Conservation (phyloP, 1,284 basidiomycete genomes). For the Ceratobasidium sp. region DNA sequence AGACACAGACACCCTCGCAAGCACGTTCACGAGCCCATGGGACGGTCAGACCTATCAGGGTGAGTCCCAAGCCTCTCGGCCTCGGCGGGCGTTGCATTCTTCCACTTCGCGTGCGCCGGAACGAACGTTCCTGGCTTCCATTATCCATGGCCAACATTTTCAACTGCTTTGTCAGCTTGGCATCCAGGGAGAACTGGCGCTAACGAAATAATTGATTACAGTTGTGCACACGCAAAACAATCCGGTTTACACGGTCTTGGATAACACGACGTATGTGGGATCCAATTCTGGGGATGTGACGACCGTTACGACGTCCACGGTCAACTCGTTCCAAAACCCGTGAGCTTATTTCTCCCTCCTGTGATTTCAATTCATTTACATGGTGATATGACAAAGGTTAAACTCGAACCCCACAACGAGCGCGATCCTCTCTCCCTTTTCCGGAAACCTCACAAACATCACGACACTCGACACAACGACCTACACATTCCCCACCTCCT, state of each 20-base stretch:
- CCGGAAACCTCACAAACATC: slow-evolving; percentile 30
- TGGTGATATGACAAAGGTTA: neutral
- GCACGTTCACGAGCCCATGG: slow-evolving; percentile 32
- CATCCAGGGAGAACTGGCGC: neutral
- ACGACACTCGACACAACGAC: slow-evolving; percentile 36
- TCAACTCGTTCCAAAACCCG: slow-evolving; percentile 22
- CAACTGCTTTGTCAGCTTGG: slow-evolving; percentile 16
- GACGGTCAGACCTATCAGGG: slow-evolving; percentile 33
- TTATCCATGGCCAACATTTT: neutral
- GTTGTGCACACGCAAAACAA: slow-evolving; percentile 41
- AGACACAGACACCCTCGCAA: slow-evolving; percentile 7
- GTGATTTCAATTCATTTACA: neutral
- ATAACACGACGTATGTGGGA: slow-evolving; percentile 30
- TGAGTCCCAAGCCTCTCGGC: neutral
- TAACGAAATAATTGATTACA: neutral
- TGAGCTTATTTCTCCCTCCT: neutral
- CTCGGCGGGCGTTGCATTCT: neutral
- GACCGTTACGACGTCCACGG: slow-evolving; percentile 13
- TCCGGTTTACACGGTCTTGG: slow-evolving; percentile 31
- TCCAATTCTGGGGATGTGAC: slow-evolving; percentile 17
- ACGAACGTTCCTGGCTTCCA: neutral
- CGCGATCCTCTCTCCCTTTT: slow-evolving; percentile 13
- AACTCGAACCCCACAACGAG: neutral
- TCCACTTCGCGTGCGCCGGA: neutral
- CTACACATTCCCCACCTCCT: slow-evolving; percentile 30